phyloP scores from a whole-genome alignment of 352 stramenopile species.

The Paralagenidium karlingii region DNA sequence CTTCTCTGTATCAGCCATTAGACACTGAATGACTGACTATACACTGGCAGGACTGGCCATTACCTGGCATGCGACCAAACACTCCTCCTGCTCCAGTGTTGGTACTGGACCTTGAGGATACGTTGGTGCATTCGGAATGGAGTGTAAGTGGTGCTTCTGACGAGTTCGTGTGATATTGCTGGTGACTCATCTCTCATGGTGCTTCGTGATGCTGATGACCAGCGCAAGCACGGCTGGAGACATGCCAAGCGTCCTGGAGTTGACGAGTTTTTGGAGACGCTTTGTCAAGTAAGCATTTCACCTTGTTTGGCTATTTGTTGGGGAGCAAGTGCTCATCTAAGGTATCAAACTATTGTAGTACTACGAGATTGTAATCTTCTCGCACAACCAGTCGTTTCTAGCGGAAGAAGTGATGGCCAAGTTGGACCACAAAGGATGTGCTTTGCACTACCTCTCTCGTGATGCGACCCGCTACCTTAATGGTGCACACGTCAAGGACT shows the following conservation, averaged over 20 bases:
- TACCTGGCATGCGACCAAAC: conserved; percentile 59
- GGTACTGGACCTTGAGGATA: conserved; percentile 79
- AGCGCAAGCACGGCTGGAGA: conserved; percentile 82
- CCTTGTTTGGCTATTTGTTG: background rate
- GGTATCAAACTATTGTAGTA: conserved; percentile 20
- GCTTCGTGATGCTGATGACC: background rate
- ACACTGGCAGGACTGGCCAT: conserved; percentile 57
- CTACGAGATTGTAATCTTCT: conserved; percentile 84
- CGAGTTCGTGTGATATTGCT: background rate
- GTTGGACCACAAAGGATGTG: conserved; percentile 70
- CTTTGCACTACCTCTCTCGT: conserved; percentile 67
- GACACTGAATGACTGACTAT: too few species aligned
- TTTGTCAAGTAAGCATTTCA: conserved; percentile 34
- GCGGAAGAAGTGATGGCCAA: conserved; percentile 71
- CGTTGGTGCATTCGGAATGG: conserved; percentile 81
- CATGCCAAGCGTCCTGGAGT: conserved; percentile 78
- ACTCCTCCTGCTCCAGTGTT: conserved; percentile 71
- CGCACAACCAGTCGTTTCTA: conserved; percentile 47
- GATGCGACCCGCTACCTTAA: conserved; percentile 77
- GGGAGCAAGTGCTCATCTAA: too few species aligned
- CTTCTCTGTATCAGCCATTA: background rate
- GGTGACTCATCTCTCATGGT: background rate
- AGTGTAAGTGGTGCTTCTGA: conserved; percentile 37
- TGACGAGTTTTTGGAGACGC: conserved; percentile 74
- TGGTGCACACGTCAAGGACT: conserved; percentile 73